Evolutionary conservation across 352 stramenopile genomes (phyloP).

Genomic region (Globisporangium abappressorium): DNA sequence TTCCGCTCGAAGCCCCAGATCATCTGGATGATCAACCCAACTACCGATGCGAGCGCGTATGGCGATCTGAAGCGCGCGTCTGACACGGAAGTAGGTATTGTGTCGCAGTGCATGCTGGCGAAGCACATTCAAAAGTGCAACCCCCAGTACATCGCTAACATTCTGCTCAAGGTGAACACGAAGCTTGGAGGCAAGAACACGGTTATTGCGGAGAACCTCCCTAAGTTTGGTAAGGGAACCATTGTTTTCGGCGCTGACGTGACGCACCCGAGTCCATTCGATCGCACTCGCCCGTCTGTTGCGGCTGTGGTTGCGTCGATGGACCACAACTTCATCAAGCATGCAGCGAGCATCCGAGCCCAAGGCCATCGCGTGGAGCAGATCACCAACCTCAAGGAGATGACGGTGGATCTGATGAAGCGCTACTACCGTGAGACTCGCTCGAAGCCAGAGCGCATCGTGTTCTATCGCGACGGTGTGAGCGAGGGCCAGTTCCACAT

Average conservation of each 20-base stretch:
- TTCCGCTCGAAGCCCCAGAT: constrained; percentile 40
- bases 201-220: constrained; percentile 41
- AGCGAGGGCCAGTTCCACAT: constrained; percentile 86
- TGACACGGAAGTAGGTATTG: constrained; percentile 64
- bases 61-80: constrained; percentile 75
- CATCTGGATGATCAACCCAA: constrained; percentile 60
- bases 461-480: constrained; percentile 90
- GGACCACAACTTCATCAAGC: constrained; percentile 66
- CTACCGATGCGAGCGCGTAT: constrained; percentile 42
- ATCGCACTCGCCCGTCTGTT: constrained; percentile 71
- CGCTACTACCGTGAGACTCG: constrained; percentile 58
- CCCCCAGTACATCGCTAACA: constrained; percentile 69
- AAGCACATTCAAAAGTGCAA: constrained; percentile 65
- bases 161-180: constrained; percentile 77
- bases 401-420: constrained; percentile 68
- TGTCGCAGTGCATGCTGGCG: constrained; percentile 74
- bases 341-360: constrained; percentile 58
- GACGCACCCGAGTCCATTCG: constrained; percentile 72
- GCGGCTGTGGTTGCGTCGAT: constrained; percentile 81
- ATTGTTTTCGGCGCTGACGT: constrained; percentile 87
- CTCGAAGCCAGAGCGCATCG: constrained; percentile 63
- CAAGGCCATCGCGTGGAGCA: constrained; percentile 82
- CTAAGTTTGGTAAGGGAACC: constrained; percentile 44
- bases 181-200: constrained; percentile 73
- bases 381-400: constrained; percentile 62